Conservation (phyloP, 495 filamentous ascomycete genomes). For the Filosporella fistucella region DNA sequence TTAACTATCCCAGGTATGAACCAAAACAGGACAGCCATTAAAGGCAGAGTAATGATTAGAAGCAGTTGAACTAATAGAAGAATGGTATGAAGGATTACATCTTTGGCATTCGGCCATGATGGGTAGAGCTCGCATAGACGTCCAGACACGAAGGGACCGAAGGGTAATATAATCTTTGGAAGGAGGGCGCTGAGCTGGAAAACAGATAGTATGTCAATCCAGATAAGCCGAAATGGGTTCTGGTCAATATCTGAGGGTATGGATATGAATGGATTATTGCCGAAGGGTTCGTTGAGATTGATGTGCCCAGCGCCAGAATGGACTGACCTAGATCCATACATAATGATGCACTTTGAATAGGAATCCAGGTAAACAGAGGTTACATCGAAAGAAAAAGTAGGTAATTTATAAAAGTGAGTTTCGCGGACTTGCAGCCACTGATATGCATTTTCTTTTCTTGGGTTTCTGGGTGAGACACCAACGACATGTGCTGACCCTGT, state of each 20-base stretch:
- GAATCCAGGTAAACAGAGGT: too few species aligned
- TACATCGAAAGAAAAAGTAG: too few species aligned
- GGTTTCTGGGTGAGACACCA: too few species aligned
- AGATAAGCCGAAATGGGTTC: constrained; percentile 7
- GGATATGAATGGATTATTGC: constrained; percentile 12
- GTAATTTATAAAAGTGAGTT: too few species aligned
- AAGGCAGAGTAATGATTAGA: constrained; percentile 24
- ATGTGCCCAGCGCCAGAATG: constrained; percentile 1
- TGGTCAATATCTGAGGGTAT: constrained; percentile 12
- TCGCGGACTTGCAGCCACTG: too few species aligned
- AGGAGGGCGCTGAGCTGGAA: constrained; percentile 43
- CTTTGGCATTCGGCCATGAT: constrained; percentile 43
- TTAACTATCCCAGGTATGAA: constrained; percentile 27
- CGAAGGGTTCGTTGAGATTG: constrained; percentile 14
- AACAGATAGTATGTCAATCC: constrained; percentile 45
- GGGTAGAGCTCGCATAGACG: constrained; percentile 25
- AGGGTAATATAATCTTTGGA: constrained; percentile 45
- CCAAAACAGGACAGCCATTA: constrained; percentile 36
- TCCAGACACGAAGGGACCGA: constrained; percentile 28
- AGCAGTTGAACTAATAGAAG: constrained; percentile 46
- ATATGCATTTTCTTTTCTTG: too few species aligned
- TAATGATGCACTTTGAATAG: too few species aligned
- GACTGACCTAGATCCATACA: constrained; percentile 9
- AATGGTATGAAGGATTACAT: constrained; percentile 44
- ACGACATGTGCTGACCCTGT: too few species aligned